phyloP scores from a whole-genome alignment of 2,329 filamentous ascomycete species.

The Mycosphaerella sp. region DNA sequence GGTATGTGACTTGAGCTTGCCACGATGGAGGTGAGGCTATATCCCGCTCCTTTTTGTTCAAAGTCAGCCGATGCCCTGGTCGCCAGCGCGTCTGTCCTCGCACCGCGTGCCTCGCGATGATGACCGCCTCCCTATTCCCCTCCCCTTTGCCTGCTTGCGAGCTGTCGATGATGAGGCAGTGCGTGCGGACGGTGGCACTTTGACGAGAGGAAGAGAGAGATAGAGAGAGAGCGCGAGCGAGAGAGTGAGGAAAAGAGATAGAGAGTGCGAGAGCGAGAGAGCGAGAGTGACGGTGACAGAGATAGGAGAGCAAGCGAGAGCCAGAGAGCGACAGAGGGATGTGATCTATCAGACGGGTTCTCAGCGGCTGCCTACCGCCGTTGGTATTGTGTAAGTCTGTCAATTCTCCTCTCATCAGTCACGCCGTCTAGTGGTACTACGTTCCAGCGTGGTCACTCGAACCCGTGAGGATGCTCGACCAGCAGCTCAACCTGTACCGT shows the following conservation, averaged over 20 bases:
- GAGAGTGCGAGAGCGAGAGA: too few relatives aligned
- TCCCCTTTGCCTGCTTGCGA: background rate
- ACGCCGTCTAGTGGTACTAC: slow-evolving; percentile 5
- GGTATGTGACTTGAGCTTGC: slow-evolving; percentile 16
- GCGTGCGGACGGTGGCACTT: slow-evolving; percentile 1
- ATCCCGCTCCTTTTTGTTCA: slow-evolving; percentile 6
- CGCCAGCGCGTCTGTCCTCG: background rate
- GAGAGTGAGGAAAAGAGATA: too few relatives aligned
- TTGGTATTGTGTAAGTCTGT: slow-evolving; percentile 22
- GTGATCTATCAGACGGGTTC: slow-evolving; percentile 19
- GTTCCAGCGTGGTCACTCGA: slow-evolving; percentile 7
- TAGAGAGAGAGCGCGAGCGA: too few relatives aligned
- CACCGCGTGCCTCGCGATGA: slow-evolving; percentile 8
- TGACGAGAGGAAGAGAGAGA: too few relatives aligned
- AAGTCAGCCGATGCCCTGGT: background rate
- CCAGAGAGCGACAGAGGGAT: slow-evolving; percentile 1
- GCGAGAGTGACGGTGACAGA: too few relatives aligned
- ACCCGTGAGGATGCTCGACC: slow-evolving; percentile 4
- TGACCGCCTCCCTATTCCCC: background rate
- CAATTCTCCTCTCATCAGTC: slow-evolving; percentile 6
- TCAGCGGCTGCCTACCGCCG: slow-evolving; percentile 21
- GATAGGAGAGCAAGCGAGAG: too few relatives aligned
- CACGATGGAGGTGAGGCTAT: slow-evolving; percentile 18
- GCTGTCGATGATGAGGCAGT: slow-evolving; percentile 3
- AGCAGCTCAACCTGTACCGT: background rate